Percentiles rank a stretch among this genome's conserved stretches.
Evolutionary conservation across 1,139 yeast species (phyloP).

Genomic region (Sugiyamaella xylanicola): DNA sequence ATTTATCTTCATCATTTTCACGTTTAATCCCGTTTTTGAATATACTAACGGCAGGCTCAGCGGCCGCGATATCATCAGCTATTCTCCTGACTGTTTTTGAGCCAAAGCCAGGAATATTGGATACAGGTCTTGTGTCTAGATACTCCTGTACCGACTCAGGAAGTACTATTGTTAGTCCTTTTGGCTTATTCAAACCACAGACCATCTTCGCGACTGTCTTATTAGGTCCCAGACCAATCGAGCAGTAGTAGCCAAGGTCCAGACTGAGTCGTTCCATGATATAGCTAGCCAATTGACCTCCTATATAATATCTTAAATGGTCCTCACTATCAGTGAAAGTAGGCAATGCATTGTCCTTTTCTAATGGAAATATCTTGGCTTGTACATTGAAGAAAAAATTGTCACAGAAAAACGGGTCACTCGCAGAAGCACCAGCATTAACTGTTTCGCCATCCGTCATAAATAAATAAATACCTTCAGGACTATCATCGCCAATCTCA

Average conservation of each 20-base stretch:
- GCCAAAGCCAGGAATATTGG: conserved; percentile 41
- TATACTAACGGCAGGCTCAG: not conserved
- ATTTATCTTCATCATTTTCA: not conserved
- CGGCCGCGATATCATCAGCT: conserved; percentile 3
- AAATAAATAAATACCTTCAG: conserved; percentile 28
- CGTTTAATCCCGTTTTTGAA: not conserved
- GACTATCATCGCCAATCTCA: conserved; percentile 29
- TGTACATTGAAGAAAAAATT: conserved; percentile 39
- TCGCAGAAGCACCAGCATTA: not conserved
- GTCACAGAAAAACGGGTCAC: conserved; percentile 29
- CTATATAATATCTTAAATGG: conserved; percentile 33
- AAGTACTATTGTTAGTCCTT: conserved; percentile 38
- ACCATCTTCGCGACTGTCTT: conserved; percentile 42
- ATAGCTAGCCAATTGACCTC: conserved; percentile 38
- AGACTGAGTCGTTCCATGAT: conserved; percentile 35
- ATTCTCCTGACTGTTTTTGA: conserved; percentile 25
- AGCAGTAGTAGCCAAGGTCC: conserved; percentile 40
- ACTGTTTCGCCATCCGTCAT: conserved; percentile 14
- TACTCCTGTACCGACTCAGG: conserved; percentile 35
- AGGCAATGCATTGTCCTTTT: conserved; percentile 20
- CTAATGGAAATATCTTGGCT: conserved; percentile 34
- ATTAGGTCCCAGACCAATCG: conserved; percentile 41
- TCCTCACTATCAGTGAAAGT: conserved; percentile 18
- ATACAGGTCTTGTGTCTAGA: conserved; percentile 30
- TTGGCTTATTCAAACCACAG: conserved; percentile 40